Evolutionary conservation across 306 rosid species (phyloP).

Genomic region (Abrus pulchellus): DNA sequence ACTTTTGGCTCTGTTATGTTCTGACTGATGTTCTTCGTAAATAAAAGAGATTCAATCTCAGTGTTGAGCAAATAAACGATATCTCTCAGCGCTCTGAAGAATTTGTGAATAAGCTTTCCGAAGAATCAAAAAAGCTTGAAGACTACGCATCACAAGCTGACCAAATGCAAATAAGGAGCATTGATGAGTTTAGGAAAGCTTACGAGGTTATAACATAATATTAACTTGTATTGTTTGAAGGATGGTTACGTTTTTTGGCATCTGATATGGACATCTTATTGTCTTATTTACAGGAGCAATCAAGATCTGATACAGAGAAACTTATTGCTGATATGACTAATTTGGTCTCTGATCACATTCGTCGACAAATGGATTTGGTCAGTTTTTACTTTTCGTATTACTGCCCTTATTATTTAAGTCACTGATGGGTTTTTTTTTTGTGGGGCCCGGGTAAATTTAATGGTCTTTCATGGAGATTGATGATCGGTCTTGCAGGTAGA

Average conservation of each 20-base stretch:
- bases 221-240: not conserved
- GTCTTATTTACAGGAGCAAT: slow-evolving; percentile 73
- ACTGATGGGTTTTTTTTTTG: not conserved
- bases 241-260: not conserved
- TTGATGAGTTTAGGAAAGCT: slow-evolving; percentile 83
- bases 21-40: slow-evolving; percentile 28
- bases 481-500: slow-evolving; percentile 71
- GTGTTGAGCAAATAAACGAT: slow-evolving; percentile 69
- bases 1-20: slow-evolving; percentile 28
- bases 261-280: slow-evolving; percentile 47
- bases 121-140: slow-evolving; percentile 76
- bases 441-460: not conserved
- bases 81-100: slow-evolving; percentile 80
- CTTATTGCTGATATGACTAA: slow-evolving; percentile 84
- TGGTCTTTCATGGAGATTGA: not conserved
- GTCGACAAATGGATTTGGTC: slow-evolving; percentile 86
- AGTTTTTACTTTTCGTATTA: slow-evolving; percentile 30
- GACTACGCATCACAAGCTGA: slow-evolving; percentile 62
- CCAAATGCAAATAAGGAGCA: slow-evolving; percentile 64
- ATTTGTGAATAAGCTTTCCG: slow-evolving; percentile 67
- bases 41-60: slow-evolving; percentile 67
- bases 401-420: not conserved
- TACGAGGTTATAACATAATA: slow-evolving; percentile 65
- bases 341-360: slow-evolving; percentile 74
- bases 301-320: slow-evolving; percentile 84